Evolutionary conservation across 2,329 filamentous ascomycete species (phyloP).

Genomic region (Colletotrichum cordylinicola): DNA sequence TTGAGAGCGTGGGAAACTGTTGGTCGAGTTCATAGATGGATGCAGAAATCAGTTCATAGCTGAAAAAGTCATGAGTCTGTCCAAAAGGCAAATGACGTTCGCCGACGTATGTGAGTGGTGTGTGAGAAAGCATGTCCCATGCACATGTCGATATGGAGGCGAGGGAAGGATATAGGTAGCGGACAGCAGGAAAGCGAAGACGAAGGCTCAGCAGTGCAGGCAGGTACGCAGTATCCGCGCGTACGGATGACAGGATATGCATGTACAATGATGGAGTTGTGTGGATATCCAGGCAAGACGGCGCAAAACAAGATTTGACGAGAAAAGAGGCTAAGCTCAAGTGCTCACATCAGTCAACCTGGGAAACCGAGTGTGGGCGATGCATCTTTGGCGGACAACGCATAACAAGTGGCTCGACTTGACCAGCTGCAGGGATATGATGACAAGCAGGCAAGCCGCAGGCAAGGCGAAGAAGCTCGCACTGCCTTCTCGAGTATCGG

Average conservation of each 20-base stretch:
- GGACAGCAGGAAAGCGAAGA: not conserved
- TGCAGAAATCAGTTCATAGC: not conserved
- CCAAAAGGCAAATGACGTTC: not conserved
- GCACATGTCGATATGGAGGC: not conserved
- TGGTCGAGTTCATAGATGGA: not conserved
- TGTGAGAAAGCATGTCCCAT: not conserved
- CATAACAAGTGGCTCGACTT: not conserved
- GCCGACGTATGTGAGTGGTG: not conserved
- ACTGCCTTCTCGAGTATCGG: not conserved
- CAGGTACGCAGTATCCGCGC: not conserved
- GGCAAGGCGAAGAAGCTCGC: not conserved
- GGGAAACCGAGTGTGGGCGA: not conserved
- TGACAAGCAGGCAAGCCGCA: not conserved
- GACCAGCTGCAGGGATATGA: not conserved
- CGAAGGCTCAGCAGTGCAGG: not conserved
- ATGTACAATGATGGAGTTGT: not conserved
- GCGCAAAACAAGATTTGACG: constrained; percentile 8
- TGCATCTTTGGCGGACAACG: not conserved
- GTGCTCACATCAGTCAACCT: not conserved
- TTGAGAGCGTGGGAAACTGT: not conserved
- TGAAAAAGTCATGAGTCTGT: not conserved
- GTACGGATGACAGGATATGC: not conserved
- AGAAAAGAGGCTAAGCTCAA: not conserved
- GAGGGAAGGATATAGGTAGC: not conserved
- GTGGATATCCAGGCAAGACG: not conserved